phyloP scores from a whole-genome alignment of 495 filamentous ascomycete genomes.

The Ascodesmis nigricans region DNA sequence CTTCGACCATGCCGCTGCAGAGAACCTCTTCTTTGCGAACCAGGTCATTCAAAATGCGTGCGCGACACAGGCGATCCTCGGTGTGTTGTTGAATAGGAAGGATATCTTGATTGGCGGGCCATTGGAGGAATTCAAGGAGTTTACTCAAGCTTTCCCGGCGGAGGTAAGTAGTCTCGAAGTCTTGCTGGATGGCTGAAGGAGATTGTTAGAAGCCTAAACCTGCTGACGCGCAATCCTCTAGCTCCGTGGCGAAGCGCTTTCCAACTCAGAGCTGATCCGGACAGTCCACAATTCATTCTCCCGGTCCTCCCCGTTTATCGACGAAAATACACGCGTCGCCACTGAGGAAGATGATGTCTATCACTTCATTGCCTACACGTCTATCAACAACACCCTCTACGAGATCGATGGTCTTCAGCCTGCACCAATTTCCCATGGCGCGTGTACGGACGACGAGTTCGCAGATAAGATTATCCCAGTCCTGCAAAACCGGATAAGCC shows the following conservation, averaged over 20 bases:
- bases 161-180: constrained; percentile 28
- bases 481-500: constrained; percentile 55
- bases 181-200: background rate
- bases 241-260: constrained; percentile 37
- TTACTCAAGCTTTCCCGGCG: constrained; percentile 67
- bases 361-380: constrained; percentile 92
- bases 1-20: constrained; percentile 52
- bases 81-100: constrained; percentile 73
- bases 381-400: constrained; percentile 57
- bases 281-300: constrained; percentile 89
- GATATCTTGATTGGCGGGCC: constrained; percentile 34
- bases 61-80: constrained; percentile 87
- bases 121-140: constrained; percentile 67
- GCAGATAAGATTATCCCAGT: constrained; percentile 69
- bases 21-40: constrained; percentile 75
- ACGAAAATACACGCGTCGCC: constrained; percentile 50
- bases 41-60: constrained; percentile 99
- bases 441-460: constrained; percentile 45
- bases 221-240: constrained; percentile 9
- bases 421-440: constrained; percentile 70
- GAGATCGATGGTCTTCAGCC: constrained; percentile 91
- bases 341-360: constrained; percentile 61
- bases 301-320: constrained; percentile 65
- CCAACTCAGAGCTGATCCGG: constrained; percentile 59
- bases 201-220: too few relatives aligned